A percentile compares a stretch with the other conserved stretches of the same genome.
Evolutionary conservation across 331 rosid species (phyloP).

Genomic region (Rhamnella rubrinervis): DNA sequence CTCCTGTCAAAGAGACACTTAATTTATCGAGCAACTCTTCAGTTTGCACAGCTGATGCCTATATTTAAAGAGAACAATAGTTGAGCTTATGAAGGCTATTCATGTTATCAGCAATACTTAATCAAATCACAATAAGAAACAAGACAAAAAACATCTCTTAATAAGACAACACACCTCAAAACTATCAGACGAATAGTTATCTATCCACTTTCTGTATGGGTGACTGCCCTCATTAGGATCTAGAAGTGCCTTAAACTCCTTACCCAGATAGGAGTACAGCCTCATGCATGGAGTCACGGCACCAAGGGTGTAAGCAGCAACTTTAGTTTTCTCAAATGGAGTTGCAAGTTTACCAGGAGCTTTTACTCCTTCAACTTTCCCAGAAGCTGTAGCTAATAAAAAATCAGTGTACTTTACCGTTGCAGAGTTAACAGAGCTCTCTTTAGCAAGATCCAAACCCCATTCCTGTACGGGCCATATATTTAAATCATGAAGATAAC

Average conservation of each 20-base stretch:
- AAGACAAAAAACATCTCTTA: conserved; percentile 23
- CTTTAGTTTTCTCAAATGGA: conserved; percentile 97
- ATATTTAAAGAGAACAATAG: conserved; percentile 55
- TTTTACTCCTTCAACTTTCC: conserved; percentile 84
- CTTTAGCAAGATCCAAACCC: conserved; percentile 64
- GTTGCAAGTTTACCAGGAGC: conserved; percentile 94
- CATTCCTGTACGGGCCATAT: conserved; percentile 64
- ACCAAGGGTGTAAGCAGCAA: conserved; percentile 93
- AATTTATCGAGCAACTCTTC: conserved; percentile 97
- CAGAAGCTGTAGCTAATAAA: conserved; percentile 93
- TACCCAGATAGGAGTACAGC: conserved; percentile 85
- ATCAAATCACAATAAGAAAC: conserved; percentile 31
- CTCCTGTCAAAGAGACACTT: conserved; percentile 92
- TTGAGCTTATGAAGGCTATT: conserved; percentile 39
- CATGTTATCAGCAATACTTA: conserved; percentile 18
- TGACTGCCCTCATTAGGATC: conserved; percentile 46
- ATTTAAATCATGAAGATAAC: conserved; percentile 18
- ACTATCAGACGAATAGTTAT: conserved; percentile 65
- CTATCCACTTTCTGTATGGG: conserved; percentile 84
- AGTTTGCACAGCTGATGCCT: conserved; percentile 80
- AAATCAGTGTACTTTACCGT: conserved; percentile 82
- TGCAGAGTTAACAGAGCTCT: conserved; percentile 59
- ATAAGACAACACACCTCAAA: conserved; percentile 72
- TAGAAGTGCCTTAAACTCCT: conserved; percentile 55
- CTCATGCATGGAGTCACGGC: conserved; percentile 99